Evolutionary conservation across 116 monocot genomes (phyloP).

Genomic region (Trichopus zeylanicus): DNA sequence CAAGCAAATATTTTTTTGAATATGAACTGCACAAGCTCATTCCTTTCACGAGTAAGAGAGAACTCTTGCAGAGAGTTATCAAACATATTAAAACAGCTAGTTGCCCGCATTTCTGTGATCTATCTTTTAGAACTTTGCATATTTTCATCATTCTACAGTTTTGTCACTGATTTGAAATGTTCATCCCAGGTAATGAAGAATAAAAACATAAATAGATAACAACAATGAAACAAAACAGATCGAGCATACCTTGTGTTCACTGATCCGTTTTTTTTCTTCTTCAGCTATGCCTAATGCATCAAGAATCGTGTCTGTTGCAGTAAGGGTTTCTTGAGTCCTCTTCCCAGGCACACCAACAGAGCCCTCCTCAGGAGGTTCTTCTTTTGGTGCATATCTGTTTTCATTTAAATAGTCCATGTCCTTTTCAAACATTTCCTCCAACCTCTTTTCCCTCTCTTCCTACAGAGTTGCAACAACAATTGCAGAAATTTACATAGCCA

Average conservation of each 20-base stretch:
- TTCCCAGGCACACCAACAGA: constrained; percentile 70
- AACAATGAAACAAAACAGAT: constrained; percentile 8
- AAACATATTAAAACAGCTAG: too few relatives aligned
- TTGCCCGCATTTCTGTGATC: too few relatives aligned
- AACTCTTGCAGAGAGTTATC: too few relatives aligned
- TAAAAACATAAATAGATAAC: background rate
- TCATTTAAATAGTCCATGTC: constrained; percentile 58
- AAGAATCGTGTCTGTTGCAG: constrained; percentile 68
- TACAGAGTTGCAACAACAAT: constrained; percentile 17
- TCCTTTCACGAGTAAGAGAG: too few relatives aligned
- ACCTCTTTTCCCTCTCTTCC: constrained; percentile 91
- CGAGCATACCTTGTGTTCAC: constrained; percentile 53
- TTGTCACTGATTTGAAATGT: too few relatives aligned
- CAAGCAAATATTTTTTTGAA: too few relatives aligned
- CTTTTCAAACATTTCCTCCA: constrained; percentile 77
- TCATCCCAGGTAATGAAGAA: too few relatives aligned
- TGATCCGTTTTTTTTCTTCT: constrained; percentile 58
- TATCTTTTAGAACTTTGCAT: too few relatives aligned
- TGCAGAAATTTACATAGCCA: background rate
- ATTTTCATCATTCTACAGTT: too few relatives aligned
- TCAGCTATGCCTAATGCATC: constrained; percentile 87
- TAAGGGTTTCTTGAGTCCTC: constrained; percentile 72
- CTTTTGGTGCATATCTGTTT: constrained; percentile 64
- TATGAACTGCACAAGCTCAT: too few relatives aligned
- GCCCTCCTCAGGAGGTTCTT: constrained; percentile 75